Base-by-base conservation (phyloP, 2,329 filamentous ascomycete species). In the Tolypocladium cylindrosporum region DNA sequence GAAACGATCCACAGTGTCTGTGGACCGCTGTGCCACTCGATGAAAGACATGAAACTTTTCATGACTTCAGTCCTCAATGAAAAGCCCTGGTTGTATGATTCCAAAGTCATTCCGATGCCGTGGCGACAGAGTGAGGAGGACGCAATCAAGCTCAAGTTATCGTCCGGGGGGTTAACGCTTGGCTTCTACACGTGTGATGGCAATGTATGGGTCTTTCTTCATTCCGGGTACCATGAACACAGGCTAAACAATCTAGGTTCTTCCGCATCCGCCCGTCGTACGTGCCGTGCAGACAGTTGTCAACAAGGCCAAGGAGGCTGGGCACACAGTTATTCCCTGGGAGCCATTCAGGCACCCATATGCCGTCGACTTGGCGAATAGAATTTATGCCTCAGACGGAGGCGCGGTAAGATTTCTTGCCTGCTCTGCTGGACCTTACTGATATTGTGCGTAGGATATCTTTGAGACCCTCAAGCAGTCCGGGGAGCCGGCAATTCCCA, bases 401-500 rank as follows among this genome's bases (percentile, higher is more conserved):
- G 61, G 65, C n/a, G 62, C 64, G 2, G 68, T 71, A 61, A 42
- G 63, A 24, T 24, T 10, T 31, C 27, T 34, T 60, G 13, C 19
- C 34, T 36, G 11, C 1, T 21, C 13, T 10, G 3, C 41, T 8
- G 39, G 34, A 10, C 41, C 10, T 11, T 56, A 21, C 31, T 41
- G n/a, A 52, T 24, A 8, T 19, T 6, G 7, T 16, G 3, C 16
- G 6, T 24, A 69, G 66, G 71, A 73, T 50, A 60, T 72, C 6
- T 61, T 61, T 41, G 56, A 57, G 11, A 60, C 60, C 9, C 65
- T 73, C 14, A 59, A 60, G 10, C 62, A 65, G 21, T 71, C 69
- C 1, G 68, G 74, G 41, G 73, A 76, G 58, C 73, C 72, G 13
- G 63, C 66, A 0, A 72, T 75, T 39, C 69, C 72, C 10, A 71